Evolutionary conservation across 306 rosid species (phyloP).

Genomic region (Sesbania bispinosa): DNA sequence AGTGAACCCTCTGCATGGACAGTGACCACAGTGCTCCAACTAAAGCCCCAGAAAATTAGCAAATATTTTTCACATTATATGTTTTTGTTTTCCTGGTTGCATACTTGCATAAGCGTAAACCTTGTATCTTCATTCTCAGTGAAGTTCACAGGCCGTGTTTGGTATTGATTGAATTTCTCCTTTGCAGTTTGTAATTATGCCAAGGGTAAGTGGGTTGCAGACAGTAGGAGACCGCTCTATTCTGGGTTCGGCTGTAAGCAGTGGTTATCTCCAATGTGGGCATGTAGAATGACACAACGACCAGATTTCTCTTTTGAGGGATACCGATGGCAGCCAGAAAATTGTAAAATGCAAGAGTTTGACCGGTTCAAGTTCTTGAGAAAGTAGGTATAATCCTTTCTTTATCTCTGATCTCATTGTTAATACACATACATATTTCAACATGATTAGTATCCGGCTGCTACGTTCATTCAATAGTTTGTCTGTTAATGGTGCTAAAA

Average conservation of each 20-base stretch:
- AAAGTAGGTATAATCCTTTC: constrained; percentile 55
- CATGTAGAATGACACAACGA: constrained; percentile 80
- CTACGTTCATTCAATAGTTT: constrained; percentile 8
- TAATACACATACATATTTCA: not conserved
- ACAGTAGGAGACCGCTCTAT: constrained; percentile 66
- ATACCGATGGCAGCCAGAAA: constrained; percentile 80
- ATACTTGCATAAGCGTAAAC: constrained; percentile 15
- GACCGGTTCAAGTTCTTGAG: constrained; percentile 59
- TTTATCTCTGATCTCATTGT: constrained; percentile 11
- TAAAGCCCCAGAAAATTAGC: too few relatives aligned
- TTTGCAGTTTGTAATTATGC: constrained; percentile 82
- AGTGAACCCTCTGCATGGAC: constrained; percentile 8
- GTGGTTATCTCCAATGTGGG: constrained; percentile 91
- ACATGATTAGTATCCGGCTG: not conserved
- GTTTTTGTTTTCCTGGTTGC: constrained; percentile 1
- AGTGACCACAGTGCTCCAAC: not conserved
- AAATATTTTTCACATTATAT: too few relatives aligned
- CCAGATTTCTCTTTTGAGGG: constrained; percentile 81
- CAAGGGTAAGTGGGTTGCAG: constrained; percentile 87
- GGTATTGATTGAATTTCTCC: constrained; percentile 26
- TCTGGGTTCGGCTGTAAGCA: constrained; percentile 75
- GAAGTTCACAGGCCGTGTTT: not conserved
- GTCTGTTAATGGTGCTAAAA: not conserved
- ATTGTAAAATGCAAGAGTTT: constrained; percentile 69
- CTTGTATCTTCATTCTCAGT: constrained; percentile 13